Conservation (phyloP, 164 flowering plant genomes). For the Nymphaea thermarum region DNA sequence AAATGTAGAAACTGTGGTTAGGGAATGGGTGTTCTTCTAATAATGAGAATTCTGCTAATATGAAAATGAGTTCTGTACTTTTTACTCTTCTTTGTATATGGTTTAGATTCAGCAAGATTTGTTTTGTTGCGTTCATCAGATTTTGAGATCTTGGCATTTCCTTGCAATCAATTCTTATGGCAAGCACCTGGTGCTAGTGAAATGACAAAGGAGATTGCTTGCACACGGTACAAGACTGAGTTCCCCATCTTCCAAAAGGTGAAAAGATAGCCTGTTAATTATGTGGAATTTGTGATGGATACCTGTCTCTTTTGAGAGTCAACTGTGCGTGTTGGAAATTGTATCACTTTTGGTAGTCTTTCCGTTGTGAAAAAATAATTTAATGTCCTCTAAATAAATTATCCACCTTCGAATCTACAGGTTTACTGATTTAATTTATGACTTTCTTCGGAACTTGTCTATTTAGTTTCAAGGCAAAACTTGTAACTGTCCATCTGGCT, state of each 20-base stretch:
- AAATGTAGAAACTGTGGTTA: background rate
- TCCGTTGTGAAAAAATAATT: background rate
- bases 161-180: slow-evolving; percentile 84
- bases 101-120: background rate
- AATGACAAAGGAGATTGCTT: slow-evolving; percentile 57
- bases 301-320: background rate
- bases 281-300: background rate
- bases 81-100: background rate
- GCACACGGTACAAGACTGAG: slow-evolving; percentile 78
- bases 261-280: slow-evolving; percentile 2
- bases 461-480: no score
- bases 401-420: background rate
- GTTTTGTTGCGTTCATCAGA: slow-evolving; percentile 23
- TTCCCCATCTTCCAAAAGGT: slow-evolving; percentile 89
- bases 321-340: background rate
- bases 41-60: background rate
- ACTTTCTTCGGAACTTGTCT: background rate
- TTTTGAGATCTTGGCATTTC: slow-evolving; percentile 87
- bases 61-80: background rate
- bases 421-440: background rate
- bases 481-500: no score
- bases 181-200: slow-evolving; percentile 74
- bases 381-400: background rate
- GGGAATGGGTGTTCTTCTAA: background rate
- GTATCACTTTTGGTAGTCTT: background rate